Percentiles rank a stretch among this genome's conserved stretches.
phyloP scores from a whole-genome alignment of 2,329 filamentous ascomycete genomes.

The Aspergillus fumigatus region DNA sequence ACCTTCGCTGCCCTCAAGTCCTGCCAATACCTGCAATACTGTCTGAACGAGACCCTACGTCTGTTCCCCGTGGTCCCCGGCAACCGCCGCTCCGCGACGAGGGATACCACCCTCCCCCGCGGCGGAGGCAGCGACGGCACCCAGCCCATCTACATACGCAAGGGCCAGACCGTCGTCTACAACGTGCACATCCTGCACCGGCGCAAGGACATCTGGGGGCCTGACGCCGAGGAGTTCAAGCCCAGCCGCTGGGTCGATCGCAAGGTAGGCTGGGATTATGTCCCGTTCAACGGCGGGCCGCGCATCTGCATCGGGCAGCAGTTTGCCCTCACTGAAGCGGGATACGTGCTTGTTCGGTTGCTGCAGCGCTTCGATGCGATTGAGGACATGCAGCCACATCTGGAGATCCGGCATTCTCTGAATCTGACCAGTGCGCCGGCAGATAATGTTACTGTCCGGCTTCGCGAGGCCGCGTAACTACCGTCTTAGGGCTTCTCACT shows the following conservation, averaged over 20 bases:
- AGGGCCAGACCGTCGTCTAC: conserved; percentile 64
- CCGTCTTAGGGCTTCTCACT: neutral
- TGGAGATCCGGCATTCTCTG: neutral
- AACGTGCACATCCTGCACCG: conserved; percentile 70
- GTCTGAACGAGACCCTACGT: conserved; percentile 40
- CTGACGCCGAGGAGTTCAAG: conserved; percentile 50
- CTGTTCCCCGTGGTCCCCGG: conserved; percentile 45
- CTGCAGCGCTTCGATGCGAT: conserved; percentile 67
- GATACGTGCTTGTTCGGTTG: conserved; percentile 65
- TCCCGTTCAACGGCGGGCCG: conserved; percentile 71
- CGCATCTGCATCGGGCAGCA: conserved; percentile 75
- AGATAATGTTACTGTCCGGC: neutral
- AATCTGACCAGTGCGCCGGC: neutral
- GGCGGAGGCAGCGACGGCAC: conserved; percentile 59
- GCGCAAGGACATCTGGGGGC: conserved; percentile 48
- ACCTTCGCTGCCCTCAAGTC: conserved; percentile 42
- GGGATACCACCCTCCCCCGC: conserved; percentile 41
- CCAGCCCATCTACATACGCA: conserved; percentile 60
- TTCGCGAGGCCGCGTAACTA: neutral
- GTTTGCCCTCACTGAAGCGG: conserved; percentile 68
- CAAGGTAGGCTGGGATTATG: conserved; percentile 61
- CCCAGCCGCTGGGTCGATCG: conserved; percentile 70
- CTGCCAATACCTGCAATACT: conserved; percentile 35
- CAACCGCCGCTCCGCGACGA: conserved; percentile 39
- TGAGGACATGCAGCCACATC: conserved; percentile 31